phyloP scores from a whole-genome alignment of 1,139 yeast genomes.

The Yamadazyma songkhlaensis region DNA sequence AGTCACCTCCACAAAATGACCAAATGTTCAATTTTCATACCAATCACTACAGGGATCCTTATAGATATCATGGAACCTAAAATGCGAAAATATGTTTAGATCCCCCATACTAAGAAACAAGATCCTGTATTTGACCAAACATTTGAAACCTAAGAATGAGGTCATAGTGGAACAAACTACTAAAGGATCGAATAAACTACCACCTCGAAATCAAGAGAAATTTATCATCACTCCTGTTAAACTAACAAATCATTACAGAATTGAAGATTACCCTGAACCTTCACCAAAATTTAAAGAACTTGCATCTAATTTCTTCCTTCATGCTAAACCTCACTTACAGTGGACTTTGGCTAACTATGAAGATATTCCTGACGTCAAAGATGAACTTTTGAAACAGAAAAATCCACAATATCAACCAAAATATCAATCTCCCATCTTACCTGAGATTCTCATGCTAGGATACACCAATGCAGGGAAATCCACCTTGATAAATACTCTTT shows the following conservation, averaged over 20 bases:
- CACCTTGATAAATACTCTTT: conserved; percentile 61
- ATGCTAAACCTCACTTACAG: conserved; percentile 44
- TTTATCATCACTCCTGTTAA: conserved; percentile 21
- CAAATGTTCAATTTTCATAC: conserved; percentile 20
- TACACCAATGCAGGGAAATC: conserved; percentile 87
- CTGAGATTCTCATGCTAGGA: conserved; percentile 75
- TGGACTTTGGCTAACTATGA: conserved; percentile 56
- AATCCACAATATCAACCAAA: conserved; percentile 21
- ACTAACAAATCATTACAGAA: conserved; percentile 23
- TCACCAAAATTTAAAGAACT: conserved; percentile 2
- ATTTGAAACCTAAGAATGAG: not conserved
- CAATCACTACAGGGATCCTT: conserved; percentile 22
- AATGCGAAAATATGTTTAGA: conserved; percentile 2
- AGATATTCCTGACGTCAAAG: conserved; percentile 59
- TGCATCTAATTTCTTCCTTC: conserved; percentile 39
- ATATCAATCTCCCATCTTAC: conserved; percentile 27
- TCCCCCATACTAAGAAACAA: not conserved
- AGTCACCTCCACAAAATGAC: no score
- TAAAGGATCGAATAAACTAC: not conserved
- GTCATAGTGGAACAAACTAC: not conserved
- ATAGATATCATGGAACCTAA: conserved; percentile 3
- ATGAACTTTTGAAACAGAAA: conserved; percentile 15
- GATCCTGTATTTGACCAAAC: conserved; percentile 13
- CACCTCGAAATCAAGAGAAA: conserved; percentile 4
- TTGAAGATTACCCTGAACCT: conserved; percentile 15